phyloP scores from a whole-genome alignment of 73 alveolate genomes.

The Paramecium sonneborni region DNA sequence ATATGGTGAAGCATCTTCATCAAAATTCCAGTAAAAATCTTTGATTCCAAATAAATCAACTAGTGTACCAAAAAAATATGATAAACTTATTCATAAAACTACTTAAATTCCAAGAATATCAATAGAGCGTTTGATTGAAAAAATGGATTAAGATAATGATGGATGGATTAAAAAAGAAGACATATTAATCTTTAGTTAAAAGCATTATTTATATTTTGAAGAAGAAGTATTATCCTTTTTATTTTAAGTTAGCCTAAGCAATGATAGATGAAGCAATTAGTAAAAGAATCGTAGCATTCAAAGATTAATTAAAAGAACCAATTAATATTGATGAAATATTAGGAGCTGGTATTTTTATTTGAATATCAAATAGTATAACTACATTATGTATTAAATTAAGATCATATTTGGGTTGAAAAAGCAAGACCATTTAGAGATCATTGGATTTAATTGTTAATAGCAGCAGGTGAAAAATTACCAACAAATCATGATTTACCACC shows the following conservation, averaged over 20 bases:
- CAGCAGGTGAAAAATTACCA: constrained; percentile 11
- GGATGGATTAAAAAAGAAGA: background rate
- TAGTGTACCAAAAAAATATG: background rate
- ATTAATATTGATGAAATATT: background rate
- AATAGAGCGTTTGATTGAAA: background rate
- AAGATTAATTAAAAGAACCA: background rate
- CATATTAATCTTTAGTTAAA: background rate
- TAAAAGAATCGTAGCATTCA: constrained; percentile 10
- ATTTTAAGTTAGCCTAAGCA: background rate
- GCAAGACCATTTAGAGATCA: background rate
- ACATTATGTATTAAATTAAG: background rate
- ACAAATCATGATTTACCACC: background rate
- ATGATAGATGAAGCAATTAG: background rate
- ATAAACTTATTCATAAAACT: background rate
- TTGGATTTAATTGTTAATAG: background rate
- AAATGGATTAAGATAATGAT: constrained; percentile 11
- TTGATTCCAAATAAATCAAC: background rate
- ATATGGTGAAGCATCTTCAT: too few relatives aligned
- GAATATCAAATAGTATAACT: background rate
- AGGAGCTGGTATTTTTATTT: constrained; percentile 6
- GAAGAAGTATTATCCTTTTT: background rate
- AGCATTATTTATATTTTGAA: background rate
- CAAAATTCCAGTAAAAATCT: too few relatives aligned
- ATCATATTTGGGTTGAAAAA: background rate
- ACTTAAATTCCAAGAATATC: constrained; percentile 13